Conservation (phyloP, 148 eudicot species). For the Rhododendron griersonianum region DNA sequence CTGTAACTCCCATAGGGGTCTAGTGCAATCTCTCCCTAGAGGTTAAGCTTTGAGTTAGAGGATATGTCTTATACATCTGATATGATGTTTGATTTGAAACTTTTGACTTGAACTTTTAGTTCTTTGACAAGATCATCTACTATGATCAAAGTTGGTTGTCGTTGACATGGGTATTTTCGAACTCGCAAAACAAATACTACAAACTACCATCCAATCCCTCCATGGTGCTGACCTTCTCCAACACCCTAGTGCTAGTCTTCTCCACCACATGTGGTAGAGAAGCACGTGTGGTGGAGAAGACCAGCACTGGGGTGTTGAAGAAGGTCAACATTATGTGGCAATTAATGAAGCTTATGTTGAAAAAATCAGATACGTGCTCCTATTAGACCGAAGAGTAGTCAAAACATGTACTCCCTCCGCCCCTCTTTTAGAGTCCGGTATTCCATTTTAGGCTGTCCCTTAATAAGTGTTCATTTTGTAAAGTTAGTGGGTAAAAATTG, state of each 20-base stretch:
- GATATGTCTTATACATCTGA: not conserved
- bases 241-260: not conserved
- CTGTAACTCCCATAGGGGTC: not conserved
- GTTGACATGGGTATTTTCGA: not conserved
- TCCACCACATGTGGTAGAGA: not conserved
- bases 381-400: not conserved
- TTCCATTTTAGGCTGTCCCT: too few relatives aligned
- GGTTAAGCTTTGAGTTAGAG: not conserved
- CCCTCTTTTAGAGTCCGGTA: too few relatives aligned
- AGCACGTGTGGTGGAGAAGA: too few relatives aligned
- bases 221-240: too few relatives aligned
- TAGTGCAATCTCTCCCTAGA: not conserved
- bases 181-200: not conserved
- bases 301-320: too few relatives aligned
- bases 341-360: too few relatives aligned
- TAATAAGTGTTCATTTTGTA: too few relatives aligned
- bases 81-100: not conserved
- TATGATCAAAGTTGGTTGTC: not conserved
- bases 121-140: not conserved
- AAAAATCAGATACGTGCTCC: not conserved
- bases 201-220: not conserved
- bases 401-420: too few relatives aligned
- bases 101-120: not conserved
- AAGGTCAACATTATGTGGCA: not conserved
- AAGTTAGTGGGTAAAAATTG: too few relatives aligned